Evolutionary conservation across 768 basidiomycete genomes (phyloP).

Genomic region (Lentinula raphanica): DNA sequence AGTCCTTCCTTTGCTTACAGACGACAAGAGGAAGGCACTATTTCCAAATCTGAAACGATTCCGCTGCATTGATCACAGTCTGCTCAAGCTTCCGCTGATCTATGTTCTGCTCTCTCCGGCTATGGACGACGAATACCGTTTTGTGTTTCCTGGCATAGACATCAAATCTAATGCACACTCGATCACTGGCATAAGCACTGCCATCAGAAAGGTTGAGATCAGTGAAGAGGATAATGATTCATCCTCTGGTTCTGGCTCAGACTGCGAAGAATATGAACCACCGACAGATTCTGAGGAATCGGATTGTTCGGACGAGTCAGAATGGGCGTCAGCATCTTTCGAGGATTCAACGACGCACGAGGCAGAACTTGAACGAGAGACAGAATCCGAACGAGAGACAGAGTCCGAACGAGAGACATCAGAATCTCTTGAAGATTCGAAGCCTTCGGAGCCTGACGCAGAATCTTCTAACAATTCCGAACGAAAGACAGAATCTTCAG

Average conservation of each 20-base stretch:
- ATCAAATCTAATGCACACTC: neutral
- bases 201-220: no score
- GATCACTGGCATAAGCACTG: neutral
- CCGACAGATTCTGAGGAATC: neutral
- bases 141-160: neutral
- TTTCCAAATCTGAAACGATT: neutral
- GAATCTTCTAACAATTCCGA: no score
- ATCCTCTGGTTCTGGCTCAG: neutral
- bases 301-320: neutral
- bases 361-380: no score
- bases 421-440: no score
- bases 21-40: neutral
- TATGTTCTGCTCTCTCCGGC: neutral
- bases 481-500: no score
- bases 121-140: neutral
- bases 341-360: no score
- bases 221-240: neutral
- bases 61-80: neutral
- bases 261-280: neutral
- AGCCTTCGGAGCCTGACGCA: no score
- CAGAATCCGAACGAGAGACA: no score
- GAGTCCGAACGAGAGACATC: no score
- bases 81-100: neutral
- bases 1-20: neutral
- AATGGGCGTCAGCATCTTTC: neutral